A percentile compares a stretch with the other conserved stretches of the same genome.
These are phyloP conservation scores for Helicostylum pulchrum DNA, from an alignment of 192 early-diverging fungal genomes.

Conservation along the genomic window DNA sequence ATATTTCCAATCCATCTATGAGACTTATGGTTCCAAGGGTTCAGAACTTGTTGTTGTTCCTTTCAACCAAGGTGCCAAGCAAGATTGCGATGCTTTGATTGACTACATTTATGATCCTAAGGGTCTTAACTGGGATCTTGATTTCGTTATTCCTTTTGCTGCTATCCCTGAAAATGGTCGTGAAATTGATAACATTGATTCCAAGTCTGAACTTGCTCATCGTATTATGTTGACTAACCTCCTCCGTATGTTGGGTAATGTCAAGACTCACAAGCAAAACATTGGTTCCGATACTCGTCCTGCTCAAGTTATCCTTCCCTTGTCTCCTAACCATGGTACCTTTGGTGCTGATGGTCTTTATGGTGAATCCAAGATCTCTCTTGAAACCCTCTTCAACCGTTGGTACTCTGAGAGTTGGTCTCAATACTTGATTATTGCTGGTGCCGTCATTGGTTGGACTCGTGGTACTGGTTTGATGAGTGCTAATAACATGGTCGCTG, in stretches of 20 bases:
- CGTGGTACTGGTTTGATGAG: conserved; percentile 95
- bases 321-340: conserved; percentile 96
- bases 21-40: conserved; percentile 83
- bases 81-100: conserved; percentile 78
- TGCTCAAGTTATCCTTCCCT: conserved; percentile 81
- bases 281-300: conserved; percentile 79
- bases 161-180: conserved; percentile 88
- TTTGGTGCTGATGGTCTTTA: conserved; percentile 94
- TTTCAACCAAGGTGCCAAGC: conserved; percentile 89
- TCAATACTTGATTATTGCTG: conserved; percentile 80
- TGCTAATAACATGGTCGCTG: conserved; percentile 84
- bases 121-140: conserved; percentile 91
- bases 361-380: conserved; percentile 88
- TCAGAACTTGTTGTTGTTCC: conserved; percentile 85
- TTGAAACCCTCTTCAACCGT: conserved; percentile 89
- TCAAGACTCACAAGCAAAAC: conserved; percentile 79
- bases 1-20: conserved; percentile 88
- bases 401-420: conserved; percentile 91
- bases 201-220: conserved; percentile 87
- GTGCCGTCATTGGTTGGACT: conserved; percentile 96
- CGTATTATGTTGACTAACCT: conserved; percentile 94
- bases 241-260: conserved; percentile 78
- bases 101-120: conserved; percentile 85
- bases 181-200: conserved; percentile 82
- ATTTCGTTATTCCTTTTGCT: conserved; percentile 93